Base-by-base conservation (phyloP, 371 early-diverging fungal species). In the Mucor mucedo region DNA sequence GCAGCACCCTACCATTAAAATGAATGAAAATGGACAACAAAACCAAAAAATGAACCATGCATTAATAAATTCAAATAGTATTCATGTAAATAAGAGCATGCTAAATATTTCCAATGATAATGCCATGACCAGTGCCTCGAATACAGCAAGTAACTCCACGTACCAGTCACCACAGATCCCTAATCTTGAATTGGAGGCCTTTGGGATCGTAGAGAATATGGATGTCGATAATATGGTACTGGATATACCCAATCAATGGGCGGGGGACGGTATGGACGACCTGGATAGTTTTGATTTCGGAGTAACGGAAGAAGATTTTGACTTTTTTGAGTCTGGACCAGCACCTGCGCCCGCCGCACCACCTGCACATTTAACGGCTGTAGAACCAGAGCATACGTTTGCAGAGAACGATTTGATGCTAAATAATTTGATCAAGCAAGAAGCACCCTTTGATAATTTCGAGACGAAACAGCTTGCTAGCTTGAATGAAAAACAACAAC, bases 281-380 rank as follows among this genome's bases (percentile, higher is more conserved):
- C 49, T 79, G 35, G 82, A 78, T 47, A 76, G 62, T 39, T 73
- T 82, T 52, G 77, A 76, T 55, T 54, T 79, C 27, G 75, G 76
- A 30, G 79, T 82, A 2, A 82, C 82, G 8, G 82, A 82, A 41
- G 82, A 71, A 49, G 82, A 82, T 58, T 82, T 77, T 45, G 72
- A 79, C 47, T 82, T 77, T 63, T 82, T 82, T 16, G 58, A 63
- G 40, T 57, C 71, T 42, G 40, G 52, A 39, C 52, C 42, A 1
- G 13, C 63, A 30, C 16, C 44, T 27, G 30, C 50, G 7, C 65
- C 65, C 39, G 42, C 55, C 11, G 10, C 45, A 13, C n/a, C 48
- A 21, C 8, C 16, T 29, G 10, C 45, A 45, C 6, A n/a, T 11
- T 42, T 45, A 35, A 28, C 61, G 32, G 0, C 45, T 6, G 28